These are phyloP conservation scores for Epichloe brachyelytri DNA, from an alignment of 2,329 filamentous ascomycete species.

Conservation along the genomic window DNA sequence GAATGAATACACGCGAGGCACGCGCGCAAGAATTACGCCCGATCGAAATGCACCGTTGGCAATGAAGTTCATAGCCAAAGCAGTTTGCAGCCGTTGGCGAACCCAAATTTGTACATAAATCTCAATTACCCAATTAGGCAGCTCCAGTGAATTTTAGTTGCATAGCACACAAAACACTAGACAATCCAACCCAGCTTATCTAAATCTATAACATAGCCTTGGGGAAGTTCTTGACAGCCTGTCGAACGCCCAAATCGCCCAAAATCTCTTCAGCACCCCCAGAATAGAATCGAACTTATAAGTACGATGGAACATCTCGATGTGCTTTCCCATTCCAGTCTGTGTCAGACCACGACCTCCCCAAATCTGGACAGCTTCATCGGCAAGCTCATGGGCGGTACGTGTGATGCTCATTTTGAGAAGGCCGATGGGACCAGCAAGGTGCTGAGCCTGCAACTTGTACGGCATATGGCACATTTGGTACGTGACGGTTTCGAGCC, in stretches of 20 bases:
- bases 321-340: conserved; percentile 66
- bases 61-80: not conserved
- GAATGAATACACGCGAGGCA: too few species aligned
- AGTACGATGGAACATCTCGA: conserved; percentile 75
- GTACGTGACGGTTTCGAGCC: conserved; percentile 74
- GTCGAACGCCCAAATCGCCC: conserved; percentile 67
- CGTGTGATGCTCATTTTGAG: conserved; percentile 70
- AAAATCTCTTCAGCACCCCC: conserved; percentile 77
- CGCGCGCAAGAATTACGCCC: too few species aligned
- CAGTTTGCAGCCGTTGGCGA: too few species aligned
- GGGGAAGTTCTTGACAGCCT: conserved; percentile 74
- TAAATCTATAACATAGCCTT: conserved; percentile 59
- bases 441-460: conserved; percentile 56
- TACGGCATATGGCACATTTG: conserved; percentile 84
- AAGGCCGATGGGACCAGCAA: conserved; percentile 70
- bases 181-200: not conserved
- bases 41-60: not conserved
- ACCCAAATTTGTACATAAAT: not conserved
- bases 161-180: not conserved
- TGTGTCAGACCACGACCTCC: conserved; percentile 71
- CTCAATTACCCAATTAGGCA: not conserved
- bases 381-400: conserved; percentile 69
- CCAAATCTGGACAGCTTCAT: conserved; percentile 76
- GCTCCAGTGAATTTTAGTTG: not conserved
- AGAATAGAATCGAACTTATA: conserved; percentile 73